Evolutionary conservation across 2,329 filamentous ascomycete genomes (phyloP).

Genomic region (Diaporthe batatas): DNA sequence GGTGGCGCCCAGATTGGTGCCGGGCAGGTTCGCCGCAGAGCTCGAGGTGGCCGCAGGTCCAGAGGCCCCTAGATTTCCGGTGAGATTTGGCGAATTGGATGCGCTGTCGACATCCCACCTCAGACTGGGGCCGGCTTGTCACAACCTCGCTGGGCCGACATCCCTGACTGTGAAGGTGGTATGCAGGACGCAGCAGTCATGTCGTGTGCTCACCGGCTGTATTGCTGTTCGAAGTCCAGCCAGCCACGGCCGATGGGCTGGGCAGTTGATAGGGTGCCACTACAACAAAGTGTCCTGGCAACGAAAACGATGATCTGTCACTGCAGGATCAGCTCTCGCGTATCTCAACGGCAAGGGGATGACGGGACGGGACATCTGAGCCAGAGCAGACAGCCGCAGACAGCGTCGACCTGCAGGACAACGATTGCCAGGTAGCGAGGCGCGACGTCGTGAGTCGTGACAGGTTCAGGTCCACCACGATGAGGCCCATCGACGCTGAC

Average conservation of each 20-base stretch:
- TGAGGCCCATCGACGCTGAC: not conserved
- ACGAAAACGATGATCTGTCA: conserved; percentile 39
- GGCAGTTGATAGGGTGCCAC: conserved; percentile 23
- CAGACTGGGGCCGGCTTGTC: not conserved
- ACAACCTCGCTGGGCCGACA: conserved; percentile 26
- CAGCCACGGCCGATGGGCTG: conserved; percentile 12
- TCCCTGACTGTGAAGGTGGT: conserved; percentile 18
- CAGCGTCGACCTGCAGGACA: conserved; percentile 11
- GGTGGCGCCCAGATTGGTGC: conserved; percentile 19
- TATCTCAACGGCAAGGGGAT: conserved; percentile 38
- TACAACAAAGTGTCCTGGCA: conserved; percentile 3
- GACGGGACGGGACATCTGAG: conserved; percentile 29
- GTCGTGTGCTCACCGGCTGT: conserved; percentile 29
- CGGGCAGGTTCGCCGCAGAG: conserved; percentile 6
- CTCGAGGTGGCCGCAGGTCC: conserved; percentile 17
- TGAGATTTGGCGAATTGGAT: conserved; percentile 25
- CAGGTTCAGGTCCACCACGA: not conserved
- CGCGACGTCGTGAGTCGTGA: conserved; percentile 18
- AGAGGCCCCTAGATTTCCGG: not conserved
- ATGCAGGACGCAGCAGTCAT: conserved; percentile 22
- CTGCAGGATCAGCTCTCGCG: conserved; percentile 43
- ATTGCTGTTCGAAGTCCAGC: conserved; percentile 22
- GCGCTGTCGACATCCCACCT: not conserved
- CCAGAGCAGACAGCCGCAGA: conserved; percentile 26
- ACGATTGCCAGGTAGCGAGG: not conserved